phyloP scores from a whole-genome alignment of 2,329 filamentous ascomycete genomes.

The Colletotrichum sp. region DNA sequence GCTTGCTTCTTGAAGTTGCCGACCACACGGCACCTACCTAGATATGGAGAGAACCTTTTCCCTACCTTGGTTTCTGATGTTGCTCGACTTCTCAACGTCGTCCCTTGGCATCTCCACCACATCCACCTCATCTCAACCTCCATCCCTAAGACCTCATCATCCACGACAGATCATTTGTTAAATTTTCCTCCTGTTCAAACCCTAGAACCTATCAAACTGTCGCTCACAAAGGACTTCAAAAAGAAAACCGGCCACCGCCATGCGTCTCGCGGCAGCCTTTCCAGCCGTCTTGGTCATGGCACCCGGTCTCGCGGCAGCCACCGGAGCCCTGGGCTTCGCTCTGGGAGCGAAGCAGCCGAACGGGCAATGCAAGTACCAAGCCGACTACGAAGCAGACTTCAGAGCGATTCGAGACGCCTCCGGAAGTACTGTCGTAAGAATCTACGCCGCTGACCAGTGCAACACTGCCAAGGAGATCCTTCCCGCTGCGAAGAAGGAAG shows the following conservation, averaged over 20 bases:
- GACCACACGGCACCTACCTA: background rate
- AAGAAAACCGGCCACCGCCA: background rate
- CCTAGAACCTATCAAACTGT: background rate
- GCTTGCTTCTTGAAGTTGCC: background rate
- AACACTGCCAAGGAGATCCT: conserved; percentile 66
- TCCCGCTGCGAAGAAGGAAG: conserved; percentile 67
- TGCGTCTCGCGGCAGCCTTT: background rate
- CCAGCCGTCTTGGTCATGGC: conserved; percentile 20
- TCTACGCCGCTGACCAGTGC: conserved; percentile 72
- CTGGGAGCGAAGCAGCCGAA: conserved; percentile 68
- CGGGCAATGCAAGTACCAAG: conserved; percentile 63
- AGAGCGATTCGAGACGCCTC: conserved; percentile 58
- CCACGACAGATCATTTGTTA: background rate
- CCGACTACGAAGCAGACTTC: conserved; percentile 71
- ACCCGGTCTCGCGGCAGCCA: conserved; percentile 42
- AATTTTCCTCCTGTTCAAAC: background rate
- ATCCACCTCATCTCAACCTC: background rate
- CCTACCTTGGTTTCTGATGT: too few relatives aligned
- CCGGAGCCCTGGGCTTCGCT: conserved; percentile 62
- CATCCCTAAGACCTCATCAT: background rate
- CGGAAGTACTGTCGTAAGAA: conserved; percentile 62
- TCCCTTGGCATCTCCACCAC: background rate
- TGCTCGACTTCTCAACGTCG: background rate
- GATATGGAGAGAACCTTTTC: background rate
- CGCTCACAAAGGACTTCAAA: background rate